Conservation (phyloP, 257 asterid species). For the Rhazya stricta region DNA sequence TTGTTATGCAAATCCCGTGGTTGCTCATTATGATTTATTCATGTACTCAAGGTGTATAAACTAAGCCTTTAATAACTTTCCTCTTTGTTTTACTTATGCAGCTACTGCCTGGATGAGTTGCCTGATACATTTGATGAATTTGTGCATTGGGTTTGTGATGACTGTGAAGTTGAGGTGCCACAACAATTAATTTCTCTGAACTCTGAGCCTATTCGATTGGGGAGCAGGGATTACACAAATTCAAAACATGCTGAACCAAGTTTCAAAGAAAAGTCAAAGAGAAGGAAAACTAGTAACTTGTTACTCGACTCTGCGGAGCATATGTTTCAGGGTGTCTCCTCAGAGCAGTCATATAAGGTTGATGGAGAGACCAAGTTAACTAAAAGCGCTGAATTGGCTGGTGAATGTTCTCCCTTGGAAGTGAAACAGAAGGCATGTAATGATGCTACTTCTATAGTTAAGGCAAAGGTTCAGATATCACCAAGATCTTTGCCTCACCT, state of each 20-base stretch:
- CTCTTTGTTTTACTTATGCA: slow-evolving; percentile 22
- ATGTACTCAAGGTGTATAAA: background rate
- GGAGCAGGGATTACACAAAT: slow-evolving; percentile 5
- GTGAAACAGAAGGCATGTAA: background rate
- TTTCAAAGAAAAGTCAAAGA: background rate
- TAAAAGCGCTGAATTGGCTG: slow-evolving; percentile 8
- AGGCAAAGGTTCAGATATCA: background rate
- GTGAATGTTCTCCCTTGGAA: background rate
- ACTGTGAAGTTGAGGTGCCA: slow-evolving; percentile 29
- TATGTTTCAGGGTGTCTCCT: slow-evolving; percentile 7
- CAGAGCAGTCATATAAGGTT: background rate
- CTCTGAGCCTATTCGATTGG: slow-evolving; percentile 9
- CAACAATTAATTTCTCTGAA: slow-evolving; percentile 1
- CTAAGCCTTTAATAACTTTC: background rate
- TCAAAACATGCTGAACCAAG: slow-evolving; percentile 4
- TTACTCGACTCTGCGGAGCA: slow-evolving; percentile 7
- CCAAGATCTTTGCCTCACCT: background rate
- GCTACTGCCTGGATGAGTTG: slow-evolving; percentile 58
- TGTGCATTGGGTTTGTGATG: slow-evolving; percentile 68
- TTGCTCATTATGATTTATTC: background rate
- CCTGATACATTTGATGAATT: slow-evolving; percentile 50
- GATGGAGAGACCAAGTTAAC: background rate
- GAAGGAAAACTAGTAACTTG: slow-evolving; percentile 5
- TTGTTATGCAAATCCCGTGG: background rate
- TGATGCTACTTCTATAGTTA: background rate